phyloP scores from a whole-genome alignment of 169 alveolate species.

The Plasmodium coatneyi region DNA sequence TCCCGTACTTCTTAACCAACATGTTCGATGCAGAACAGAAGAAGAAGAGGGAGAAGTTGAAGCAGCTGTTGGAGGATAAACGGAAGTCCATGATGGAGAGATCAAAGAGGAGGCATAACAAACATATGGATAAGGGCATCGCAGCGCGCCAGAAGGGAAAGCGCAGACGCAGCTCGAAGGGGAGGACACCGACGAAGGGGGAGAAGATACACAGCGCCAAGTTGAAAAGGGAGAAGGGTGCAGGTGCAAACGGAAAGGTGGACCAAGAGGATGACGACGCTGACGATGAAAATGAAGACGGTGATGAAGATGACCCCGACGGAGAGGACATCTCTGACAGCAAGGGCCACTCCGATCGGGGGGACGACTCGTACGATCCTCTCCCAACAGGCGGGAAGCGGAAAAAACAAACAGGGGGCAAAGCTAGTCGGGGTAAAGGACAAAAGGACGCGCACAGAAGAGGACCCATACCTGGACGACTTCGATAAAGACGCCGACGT shows the following conservation, averaged over 20 bases:
- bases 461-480: neutral
- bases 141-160: neutral
- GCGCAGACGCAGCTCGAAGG: neutral
- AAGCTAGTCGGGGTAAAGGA: neutral
- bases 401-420: neutral
- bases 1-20: constrained; percentile 46
- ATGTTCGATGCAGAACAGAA: constrained; percentile 54
- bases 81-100: constrained; percentile 22
- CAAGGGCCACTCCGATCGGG: neutral
- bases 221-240: constrained; percentile 6
- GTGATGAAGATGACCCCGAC: neutral
- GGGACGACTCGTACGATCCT: neutral
- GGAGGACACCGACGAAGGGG: neutral
- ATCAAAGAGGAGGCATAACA: constrained; percentile 10
- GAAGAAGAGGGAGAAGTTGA: constrained; percentile 65
- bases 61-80: constrained; percentile 11
- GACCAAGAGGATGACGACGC: neutral
- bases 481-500: constrained; percentile 7
- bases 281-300: constrained; percentile 1
- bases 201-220: neutral
- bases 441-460: neutral
- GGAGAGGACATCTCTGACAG: neutral
- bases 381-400: neutral
- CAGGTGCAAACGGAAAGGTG: neutral
- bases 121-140: neutral